Evolutionary conservation across 1,139 yeast species (phyloP).

Genomic region (Suhomyces atakaporum): DNA sequence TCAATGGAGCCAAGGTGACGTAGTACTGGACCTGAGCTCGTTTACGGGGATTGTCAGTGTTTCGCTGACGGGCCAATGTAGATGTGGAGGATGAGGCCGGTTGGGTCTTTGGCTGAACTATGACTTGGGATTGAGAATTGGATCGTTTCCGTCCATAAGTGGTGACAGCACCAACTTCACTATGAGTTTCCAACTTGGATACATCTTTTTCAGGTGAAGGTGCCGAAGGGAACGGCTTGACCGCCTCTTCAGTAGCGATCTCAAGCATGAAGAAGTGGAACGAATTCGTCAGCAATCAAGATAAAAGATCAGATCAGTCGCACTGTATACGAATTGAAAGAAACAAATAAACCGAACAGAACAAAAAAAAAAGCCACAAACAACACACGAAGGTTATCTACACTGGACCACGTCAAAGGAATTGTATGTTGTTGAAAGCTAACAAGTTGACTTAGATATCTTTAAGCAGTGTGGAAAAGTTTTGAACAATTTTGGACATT

Average conservation of each 20-base stretch:
- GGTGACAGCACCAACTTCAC: not conserved
- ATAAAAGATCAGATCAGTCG: too few species aligned
- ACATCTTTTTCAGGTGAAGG: not conserved
- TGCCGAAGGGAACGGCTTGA: slow-evolving; percentile 13
- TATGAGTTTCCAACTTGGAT: too few species aligned
- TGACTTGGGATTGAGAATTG: slow-evolving; percentile 42
- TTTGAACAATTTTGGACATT: too few species aligned
- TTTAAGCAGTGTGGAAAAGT: too few species aligned
- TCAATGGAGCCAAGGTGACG: slow-evolving; percentile 70
- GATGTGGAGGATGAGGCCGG: slow-evolving; percentile 6
- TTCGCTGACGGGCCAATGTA: slow-evolving; percentile 15
- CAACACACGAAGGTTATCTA: too few species aligned
- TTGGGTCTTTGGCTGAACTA: slow-evolving; percentile 16
- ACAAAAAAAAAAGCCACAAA: too few species aligned
- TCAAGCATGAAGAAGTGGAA: slow-evolving; percentile 5
- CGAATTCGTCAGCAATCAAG: too few species aligned
- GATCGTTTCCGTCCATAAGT: slow-evolving; percentile 33
- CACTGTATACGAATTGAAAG: too few species aligned
- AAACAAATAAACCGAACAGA: too few species aligned
- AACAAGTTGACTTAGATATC: too few species aligned
- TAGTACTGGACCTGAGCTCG: slow-evolving; percentile 47
- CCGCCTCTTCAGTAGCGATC: slow-evolving; percentile 8
- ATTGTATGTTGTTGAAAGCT: too few species aligned
- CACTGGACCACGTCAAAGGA: too few species aligned
- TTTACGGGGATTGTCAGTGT: slow-evolving; percentile 23